These are phyloP conservation scores for Nannochloris sp. DNA, from an alignment of 139 green algal species.

Conservation along the genomic window DNA sequence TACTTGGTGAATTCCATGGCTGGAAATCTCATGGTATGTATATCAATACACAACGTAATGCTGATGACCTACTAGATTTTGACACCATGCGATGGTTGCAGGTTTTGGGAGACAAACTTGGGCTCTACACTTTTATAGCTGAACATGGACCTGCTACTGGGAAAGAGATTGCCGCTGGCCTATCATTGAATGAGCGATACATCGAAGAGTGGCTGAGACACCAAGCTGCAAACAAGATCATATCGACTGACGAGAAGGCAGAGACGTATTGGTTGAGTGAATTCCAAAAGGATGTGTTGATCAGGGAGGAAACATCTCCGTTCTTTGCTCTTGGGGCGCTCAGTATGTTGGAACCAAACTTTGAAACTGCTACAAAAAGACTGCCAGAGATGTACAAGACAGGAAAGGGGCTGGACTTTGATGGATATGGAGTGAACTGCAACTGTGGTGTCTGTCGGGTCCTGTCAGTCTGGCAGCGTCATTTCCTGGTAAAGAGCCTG, in stretches of 20 bases:
- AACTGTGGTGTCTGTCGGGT: conserved; percentile 18
- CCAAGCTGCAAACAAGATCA: conserved; percentile 14
- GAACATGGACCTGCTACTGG: conserved; percentile 2
- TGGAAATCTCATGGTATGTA: not conserved
- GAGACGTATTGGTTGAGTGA: conserved; percentile 20
- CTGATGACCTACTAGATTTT: not conserved
- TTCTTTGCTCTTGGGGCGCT: conserved; percentile 11
- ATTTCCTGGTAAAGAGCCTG: conserved; percentile 18
- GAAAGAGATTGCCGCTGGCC: not conserved
- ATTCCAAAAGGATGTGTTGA: conserved; percentile 15
- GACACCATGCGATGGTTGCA: not conserved
- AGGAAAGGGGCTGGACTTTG: conserved; percentile 16
- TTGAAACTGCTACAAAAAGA: conserved; percentile 1
- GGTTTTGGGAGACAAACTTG: conserved; percentile 15
- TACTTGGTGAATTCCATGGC: conserved; percentile 5
- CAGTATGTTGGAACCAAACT: not conserved
- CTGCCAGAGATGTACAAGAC: conserved; percentile 14
- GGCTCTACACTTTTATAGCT: conserved; percentile 16
- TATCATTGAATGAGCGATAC: conserved; percentile 14
- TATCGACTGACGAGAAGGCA: conserved; percentile 9
- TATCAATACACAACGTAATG: not conserved
- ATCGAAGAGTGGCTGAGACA: conserved; percentile 21
- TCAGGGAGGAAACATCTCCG: conserved; percentile 21
- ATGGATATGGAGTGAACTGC: conserved; percentile 5
- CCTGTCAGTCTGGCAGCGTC: conserved; percentile 21